Base-by-base conservation (phyloP, 768 basidiomycete species). In the Pulveroboletus sp. region DNA sequence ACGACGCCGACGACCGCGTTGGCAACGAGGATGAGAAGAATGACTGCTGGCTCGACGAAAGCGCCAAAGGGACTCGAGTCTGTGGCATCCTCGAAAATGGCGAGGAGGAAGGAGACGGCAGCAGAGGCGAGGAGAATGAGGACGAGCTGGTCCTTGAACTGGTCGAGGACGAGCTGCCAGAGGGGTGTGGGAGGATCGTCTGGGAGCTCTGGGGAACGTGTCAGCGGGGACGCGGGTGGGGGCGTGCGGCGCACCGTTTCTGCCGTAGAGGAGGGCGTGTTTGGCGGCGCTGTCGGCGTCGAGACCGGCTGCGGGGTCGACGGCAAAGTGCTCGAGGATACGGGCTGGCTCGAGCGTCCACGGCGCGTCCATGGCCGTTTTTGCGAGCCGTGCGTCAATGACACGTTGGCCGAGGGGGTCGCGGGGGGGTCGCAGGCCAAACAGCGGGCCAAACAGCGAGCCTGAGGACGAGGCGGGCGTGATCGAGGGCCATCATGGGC, bases 121-220 rank as follows among this genome's bases (percentile, higher is more conserved):
- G 95, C 95, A 2, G 93, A 96, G 3, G 80, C 93, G 39, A 99
- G 85, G 29, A 99, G 80, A 63, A 99, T 98, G 55, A 99, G 85
- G 35, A 99, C 95, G 24, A 99, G 82, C 69, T 96, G 93, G 72
- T 99, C 95, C 76, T 98, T 88, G 78, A 99, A 99, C 71, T 99
- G 95, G 58, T 96, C 93, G n/a, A 99, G 78, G 51, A 99, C 86
- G 52, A 98, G 83, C 63, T 91, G 80, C 91, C 93, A 93, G 27
- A 98, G 64, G 4, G 94, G 90, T 5, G 95, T 96, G 4, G 90
- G 73, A 0, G 90, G 86, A 10, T 94, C 91, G 63, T 96, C 93
- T 11, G 95, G 94, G 7, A 99, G 77, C 63, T 90, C 95, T 98
- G 67, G 13, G 42, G 35, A 42, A 20, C 20, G 24, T 13, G 66